Evolutionary conservation across 2,329 filamentous ascomycete genomes (phyloP).

Genomic region (Colletotrichum sp.): DNA sequence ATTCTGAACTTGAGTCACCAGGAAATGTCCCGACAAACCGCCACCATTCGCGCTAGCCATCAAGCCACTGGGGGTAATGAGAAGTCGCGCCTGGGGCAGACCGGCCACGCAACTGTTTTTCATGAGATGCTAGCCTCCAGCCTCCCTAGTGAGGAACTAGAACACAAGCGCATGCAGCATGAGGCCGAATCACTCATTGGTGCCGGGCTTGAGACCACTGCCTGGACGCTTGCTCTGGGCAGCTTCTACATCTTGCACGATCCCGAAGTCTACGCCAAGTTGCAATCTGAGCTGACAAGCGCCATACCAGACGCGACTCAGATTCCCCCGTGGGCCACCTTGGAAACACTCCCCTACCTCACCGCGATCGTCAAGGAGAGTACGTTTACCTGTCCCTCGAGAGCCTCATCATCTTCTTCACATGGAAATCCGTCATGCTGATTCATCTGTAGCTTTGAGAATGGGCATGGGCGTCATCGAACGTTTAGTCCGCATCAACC

Average conservation of each 20-base stretch:
- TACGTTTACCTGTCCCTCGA: accelerated
- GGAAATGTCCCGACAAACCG: neutral
- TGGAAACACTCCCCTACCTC: neutral
- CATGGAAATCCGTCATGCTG: neutral
- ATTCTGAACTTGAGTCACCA: neutral
- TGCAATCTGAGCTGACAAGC: neutral
- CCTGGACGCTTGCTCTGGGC: neutral
- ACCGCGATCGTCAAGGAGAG: neutral
- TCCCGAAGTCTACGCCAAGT: neutral
- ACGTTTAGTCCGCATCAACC: constrained; percentile 44
- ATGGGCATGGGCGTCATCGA: neutral
- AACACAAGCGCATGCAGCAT: neutral
- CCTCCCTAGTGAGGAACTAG: neutral
- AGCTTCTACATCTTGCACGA: neutral
- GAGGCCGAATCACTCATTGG: neutral
- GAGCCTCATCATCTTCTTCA: no score
- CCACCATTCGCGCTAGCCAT: neutral
- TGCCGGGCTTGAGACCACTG: neutral
- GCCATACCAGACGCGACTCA: neutral
- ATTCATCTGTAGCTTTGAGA: neutral
- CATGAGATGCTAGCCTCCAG: neutral
- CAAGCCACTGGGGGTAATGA: neutral
- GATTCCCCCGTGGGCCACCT: neutral
- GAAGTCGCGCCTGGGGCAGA: neutral
- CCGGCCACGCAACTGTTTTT: neutral